Conservation (phyloP, 805 yeast species). For the Schwanniomyces yamadae region DNA sequence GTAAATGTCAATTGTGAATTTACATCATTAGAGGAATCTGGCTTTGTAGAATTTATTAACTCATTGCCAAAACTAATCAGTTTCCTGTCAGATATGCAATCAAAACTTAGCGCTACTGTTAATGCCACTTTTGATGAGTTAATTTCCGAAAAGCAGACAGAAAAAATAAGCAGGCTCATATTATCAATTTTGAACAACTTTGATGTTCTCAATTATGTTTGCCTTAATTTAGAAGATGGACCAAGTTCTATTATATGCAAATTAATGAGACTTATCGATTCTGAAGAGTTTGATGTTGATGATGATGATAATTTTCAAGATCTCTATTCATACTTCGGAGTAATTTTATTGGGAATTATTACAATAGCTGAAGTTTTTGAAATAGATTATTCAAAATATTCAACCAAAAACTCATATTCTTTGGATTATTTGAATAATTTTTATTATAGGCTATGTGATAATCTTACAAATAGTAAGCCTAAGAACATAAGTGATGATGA, state of each 20-base stretch:
- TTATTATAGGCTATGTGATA: constrained; percentile 29
- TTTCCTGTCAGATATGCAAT: constrained; percentile 21
- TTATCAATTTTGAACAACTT: constrained; percentile 48
- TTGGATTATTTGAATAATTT: constrained; percentile 34
- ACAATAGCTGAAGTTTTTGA: constrained; percentile 24
- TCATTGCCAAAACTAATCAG: constrained; percentile 21
- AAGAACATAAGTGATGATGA: constrained; percentile 24
- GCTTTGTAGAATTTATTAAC: constrained; percentile 27
- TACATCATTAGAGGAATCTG: constrained; percentile 40
- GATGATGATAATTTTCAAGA: constrained; percentile 66
- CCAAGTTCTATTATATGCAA: constrained; percentile 42
- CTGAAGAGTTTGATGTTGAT: constrained; percentile 35
- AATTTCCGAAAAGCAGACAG: constrained; percentile 25
- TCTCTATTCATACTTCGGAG: constrained; percentile 65
- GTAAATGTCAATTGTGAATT: constrained; percentile 36
- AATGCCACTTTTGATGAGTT: constrained; percentile 21
- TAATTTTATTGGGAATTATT: constrained; percentile 43
- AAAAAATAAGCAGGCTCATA: constrained; percentile 45
- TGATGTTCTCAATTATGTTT: constrained; percentile 36
- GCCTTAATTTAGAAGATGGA: constrained; percentile 45
- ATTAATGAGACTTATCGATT: constrained; percentile 53
- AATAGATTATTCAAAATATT: constrained; percentile 23
- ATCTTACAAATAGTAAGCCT: constrained; percentile 22
- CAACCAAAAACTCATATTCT: constrained; percentile 29
- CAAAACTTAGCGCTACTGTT: constrained; percentile 21